Evolutionary conservation across 2,329 filamentous ascomycete species (phyloP), one percentile per base, ranked within the genome.

Genomic region (Diaporthe capsici): DNA sequence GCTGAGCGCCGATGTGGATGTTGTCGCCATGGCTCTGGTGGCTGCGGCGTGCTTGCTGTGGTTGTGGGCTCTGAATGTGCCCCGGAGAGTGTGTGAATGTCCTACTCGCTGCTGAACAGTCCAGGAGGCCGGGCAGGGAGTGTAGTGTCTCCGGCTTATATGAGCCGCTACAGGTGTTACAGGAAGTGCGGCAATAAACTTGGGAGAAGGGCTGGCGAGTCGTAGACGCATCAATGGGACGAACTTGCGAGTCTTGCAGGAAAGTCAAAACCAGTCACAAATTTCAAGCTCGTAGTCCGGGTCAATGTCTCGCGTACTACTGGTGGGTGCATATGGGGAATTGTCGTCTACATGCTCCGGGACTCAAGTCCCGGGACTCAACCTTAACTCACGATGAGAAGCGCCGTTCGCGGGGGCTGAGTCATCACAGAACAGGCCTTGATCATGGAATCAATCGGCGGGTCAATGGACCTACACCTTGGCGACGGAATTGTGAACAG

Each of bases 21-120:
- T 79, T 20, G 82, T 82, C n/a, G 84, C 81, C 85, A 87, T 86
- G 61, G 72, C 78, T 81, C 79, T 80, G 65, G 65, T 77, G 31
- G 58, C 72, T 31, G 49, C 34, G 39, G 25, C 22, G 10, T 72
- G 58, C 22, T 47, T 65, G 42, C 10, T 31, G 39, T 37, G 42
- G 6, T 4, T 34, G 42, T 25, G 28, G 12, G 47, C 47, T 51
- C 63, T 37, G 47, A 15, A 13, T 17, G 25, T 15, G 25, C 20
- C 58, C 58, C 20, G 44, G 34, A 15, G 63, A 31, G 17, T 15
- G 10, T n/a, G 70, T n/a, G 28, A 42, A 51, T 71, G 49, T 65
- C 47, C 28, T 34, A 39, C n/a, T 51, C 15, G 67, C 25, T 49
- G 68, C 34, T 49, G 68, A 34, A 25, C 44, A 71, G 47, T 51